phyloP scores from a whole-genome alignment of 2,329 filamentous ascomycete species.

The Teratosphaeria epicoccoides region DNA sequence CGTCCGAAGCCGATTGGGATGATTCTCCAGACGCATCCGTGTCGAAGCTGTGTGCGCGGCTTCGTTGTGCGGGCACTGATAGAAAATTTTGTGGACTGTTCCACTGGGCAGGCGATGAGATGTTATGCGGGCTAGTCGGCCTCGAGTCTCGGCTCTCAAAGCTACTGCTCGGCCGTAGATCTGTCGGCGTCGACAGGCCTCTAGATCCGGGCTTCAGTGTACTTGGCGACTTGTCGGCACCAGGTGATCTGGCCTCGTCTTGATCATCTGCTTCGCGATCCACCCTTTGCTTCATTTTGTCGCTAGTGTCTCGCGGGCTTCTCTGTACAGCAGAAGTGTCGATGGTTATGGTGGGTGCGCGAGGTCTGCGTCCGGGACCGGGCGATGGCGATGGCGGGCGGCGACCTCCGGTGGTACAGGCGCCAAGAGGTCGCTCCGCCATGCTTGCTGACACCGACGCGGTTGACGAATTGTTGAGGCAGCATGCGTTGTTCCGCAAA shows the following conservation, averaged over 20 bases:
- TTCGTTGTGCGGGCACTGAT: conserved; percentile 52
- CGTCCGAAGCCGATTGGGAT: conserved; percentile 47
- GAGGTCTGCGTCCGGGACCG: conserved; percentile 14
- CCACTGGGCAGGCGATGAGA: conserved; percentile 52
- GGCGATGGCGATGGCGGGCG: conserved; percentile 5
- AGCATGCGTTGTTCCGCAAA: background rate
- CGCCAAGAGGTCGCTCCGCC: background rate
- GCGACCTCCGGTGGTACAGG: background rate
- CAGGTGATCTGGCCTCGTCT: conserved; percentile 18
- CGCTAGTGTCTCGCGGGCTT: conserved; percentile 25
- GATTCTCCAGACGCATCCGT: conserved; percentile 48
- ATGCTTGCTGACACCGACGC: conserved; percentile 2
- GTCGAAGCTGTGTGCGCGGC: conserved; percentile 56
- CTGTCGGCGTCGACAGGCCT: conserved; percentile 27
- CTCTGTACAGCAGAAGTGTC: conserved; percentile 40
- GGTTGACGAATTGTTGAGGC: background rate
- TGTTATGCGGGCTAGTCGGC: conserved; percentile 57
- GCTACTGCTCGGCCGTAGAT: conserved; percentile 46
- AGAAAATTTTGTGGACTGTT: conserved; percentile 48
- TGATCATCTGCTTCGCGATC: conserved; percentile 21
- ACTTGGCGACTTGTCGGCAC: conserved; percentile 10
- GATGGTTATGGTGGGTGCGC: conserved; percentile 43
- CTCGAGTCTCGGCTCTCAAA: conserved; percentile 56
- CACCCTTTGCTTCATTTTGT: conserved; percentile 22
- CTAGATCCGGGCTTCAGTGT: conserved; percentile 11